Conservation (phyloP, 345 rosid species). For the Luvunga scandens region DNA sequence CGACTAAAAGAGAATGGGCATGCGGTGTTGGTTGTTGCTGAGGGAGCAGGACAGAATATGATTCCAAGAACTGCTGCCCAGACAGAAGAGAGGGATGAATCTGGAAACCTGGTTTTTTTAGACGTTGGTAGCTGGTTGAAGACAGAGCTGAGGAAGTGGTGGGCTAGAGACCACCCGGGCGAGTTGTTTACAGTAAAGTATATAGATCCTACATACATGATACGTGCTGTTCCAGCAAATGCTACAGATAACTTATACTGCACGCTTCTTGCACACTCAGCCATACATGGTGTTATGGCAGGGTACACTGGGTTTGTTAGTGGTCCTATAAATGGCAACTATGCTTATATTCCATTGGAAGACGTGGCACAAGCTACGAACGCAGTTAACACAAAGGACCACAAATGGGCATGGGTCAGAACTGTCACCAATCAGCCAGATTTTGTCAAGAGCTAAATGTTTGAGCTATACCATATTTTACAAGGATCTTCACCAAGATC, state of each 20-base stretch:
- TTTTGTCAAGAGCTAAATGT: slow-evolving; percentile 29
- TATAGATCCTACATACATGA: slow-evolving; percentile 94
- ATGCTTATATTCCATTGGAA: slow-evolving; percentile 74
- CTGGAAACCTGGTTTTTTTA: slow-evolving; percentile 74
- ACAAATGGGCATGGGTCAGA: slow-evolving; percentile 93
- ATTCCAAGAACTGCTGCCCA: slow-evolving; percentile 66
- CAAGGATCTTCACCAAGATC: not conserved
- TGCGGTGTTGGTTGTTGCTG: slow-evolving; percentile 81
- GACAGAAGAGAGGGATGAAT: slow-evolving; percentile 76
- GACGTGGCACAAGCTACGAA: slow-evolving; percentile 72
- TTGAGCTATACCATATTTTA: not conserved
- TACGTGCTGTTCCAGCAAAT: slow-evolving; percentile 85
- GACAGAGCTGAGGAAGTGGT: slow-evolving; percentile 71
- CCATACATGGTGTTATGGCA: slow-evolving; percentile 90
- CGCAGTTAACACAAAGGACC: slow-evolving; percentile 61
- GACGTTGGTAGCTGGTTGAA: slow-evolving; percentile 84
- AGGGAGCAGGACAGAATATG: slow-evolving; percentile 86
- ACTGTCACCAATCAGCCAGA: slow-evolving; percentile 85
- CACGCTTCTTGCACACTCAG: slow-evolving; percentile 84
- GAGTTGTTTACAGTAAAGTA: slow-evolving; percentile 79
- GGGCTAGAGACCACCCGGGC: slow-evolving; percentile 58
- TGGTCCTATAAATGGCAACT: slow-evolving; percentile 85
- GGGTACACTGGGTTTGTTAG: slow-evolving; percentile 83
- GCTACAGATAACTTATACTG: slow-evolving; percentile 77
- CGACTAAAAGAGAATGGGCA: slow-evolving; percentile 60